Evolutionary conservation across 2,329 filamentous ascomycete species (phyloP).

Genomic region (Eutypa lata): DNA sequence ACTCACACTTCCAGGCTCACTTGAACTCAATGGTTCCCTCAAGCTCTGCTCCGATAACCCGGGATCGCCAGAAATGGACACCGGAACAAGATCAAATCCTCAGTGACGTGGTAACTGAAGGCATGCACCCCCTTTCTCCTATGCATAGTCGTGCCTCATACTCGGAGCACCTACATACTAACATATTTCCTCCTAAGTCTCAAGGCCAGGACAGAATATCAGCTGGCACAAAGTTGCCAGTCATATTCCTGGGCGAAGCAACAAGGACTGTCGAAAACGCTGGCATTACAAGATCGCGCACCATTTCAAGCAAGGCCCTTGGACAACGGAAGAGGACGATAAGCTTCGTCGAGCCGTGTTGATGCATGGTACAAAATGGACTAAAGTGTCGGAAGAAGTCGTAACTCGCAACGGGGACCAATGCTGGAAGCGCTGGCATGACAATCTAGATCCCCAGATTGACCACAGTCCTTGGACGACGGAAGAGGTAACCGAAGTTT

Average conservation of each 20-base stretch:
- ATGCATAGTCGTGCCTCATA: not conserved
- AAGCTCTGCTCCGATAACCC: not conserved
- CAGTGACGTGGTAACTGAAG: not conserved
- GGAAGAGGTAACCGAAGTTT: not conserved
- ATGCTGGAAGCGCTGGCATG: slow-evolving; percentile 2
- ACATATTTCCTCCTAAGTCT: not conserved
- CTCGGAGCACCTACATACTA: not conserved
- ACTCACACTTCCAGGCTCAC: not conserved
- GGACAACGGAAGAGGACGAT: not conserved
- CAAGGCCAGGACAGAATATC: not conserved
- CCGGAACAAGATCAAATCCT: slow-evolving; percentile 1
- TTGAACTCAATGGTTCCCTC: not conserved
- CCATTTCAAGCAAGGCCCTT: not conserved
- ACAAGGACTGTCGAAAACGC: slow-evolving; percentile 1
- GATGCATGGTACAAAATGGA: slow-evolving; percentile 1
- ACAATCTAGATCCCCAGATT: not conserved
- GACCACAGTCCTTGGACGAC: not conserved
- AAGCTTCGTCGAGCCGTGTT: not conserved
- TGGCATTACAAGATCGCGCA: slow-evolving; percentile 2
- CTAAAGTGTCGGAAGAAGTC: slow-evolving; percentile 1
- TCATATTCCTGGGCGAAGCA: not conserved
- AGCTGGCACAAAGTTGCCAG: slow-evolving; percentile 1
- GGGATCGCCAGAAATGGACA: slow-evolving; percentile 1
- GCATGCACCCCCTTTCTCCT: not conserved
- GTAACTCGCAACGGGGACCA: slow-evolving; percentile 1